Evolutionary conservation across 2,329 filamentous ascomycete genomes (phyloP), one percentile per base, ranked within the genome.

Genomic region (Fusarium musae): DNA sequence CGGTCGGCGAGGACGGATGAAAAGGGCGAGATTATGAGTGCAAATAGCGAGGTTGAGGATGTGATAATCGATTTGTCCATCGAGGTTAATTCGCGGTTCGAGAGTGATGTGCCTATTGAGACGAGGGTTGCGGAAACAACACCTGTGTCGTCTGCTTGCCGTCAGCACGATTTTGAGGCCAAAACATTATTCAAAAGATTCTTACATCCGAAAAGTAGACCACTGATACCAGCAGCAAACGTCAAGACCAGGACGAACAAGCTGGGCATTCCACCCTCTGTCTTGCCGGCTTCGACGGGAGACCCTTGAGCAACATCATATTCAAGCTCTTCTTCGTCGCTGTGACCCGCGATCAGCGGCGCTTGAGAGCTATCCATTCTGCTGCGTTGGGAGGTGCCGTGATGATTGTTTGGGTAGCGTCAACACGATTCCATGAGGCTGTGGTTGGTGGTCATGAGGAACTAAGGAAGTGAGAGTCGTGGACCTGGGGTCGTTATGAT

Each of bases 21-120:
- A 44, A 90, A 85, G 4, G 92, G 91, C 5, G 91, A 92, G 44
- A 90, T 83, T 62, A 90, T 77, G 8, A 92, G 87, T 8, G 92
- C 92, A 69, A 91, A 88, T 53, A 93, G 86, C 9, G 90, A 89
- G 9, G 92, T 93, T 28, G 87, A 88, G n/a, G 90, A 91, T 6
- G 92, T 93, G 76, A 93, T 91, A 72, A 93, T 84, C 11, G 91
- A 93, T 80, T 91, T 93, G 80, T 93, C 90, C 76, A 91, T 81
- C 1, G 90, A 88, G 3, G 87, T 90, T 32, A 93, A 84, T 13
- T 84, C 80, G 52, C 87, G 87, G 63, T 83, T 79, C 34, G 88
- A 90, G 37, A 93, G 87, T 13, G 89, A 88, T 4, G 83, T 85
- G 57, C 87, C 87, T 72, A 93, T 87, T 5, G 90, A 91, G 50